Percentiles rank a stretch among this genome's conserved stretches.
Conservation (phyloP, 148 eudicot species). For the Camellia granthamiana region DNA sequence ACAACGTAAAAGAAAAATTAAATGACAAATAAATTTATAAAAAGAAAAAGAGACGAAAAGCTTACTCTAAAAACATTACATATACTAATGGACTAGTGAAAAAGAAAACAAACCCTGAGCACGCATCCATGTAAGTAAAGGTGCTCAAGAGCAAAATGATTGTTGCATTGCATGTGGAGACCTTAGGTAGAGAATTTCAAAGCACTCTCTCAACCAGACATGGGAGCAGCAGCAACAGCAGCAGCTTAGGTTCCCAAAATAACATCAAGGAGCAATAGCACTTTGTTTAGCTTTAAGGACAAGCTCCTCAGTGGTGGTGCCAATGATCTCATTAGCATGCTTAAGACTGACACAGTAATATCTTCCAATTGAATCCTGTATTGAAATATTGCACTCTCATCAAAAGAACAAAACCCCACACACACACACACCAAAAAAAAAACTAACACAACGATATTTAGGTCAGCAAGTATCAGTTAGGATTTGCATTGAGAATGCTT, state of each 20-base stretch:
- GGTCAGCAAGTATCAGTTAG: neutral
- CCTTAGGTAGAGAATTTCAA: neutral
- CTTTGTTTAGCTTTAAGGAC: slow-evolving; percentile 57
- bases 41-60: neutral
- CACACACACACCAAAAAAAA: neutral
- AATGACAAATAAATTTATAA: too few species aligned
- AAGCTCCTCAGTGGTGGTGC: slow-evolving; percentile 78
- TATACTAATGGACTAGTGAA: neutral
- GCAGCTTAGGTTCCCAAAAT: neutral
- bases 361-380: slow-evolving; percentile 78
- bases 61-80: neutral
- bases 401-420: neutral
- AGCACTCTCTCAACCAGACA: neutral
- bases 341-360: slow-evolving; percentile 57
- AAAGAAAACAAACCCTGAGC: neutral
- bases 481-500: neutral
- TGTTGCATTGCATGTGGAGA: neutral
- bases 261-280: slow-evolving; percentile 18
- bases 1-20: too few species aligned
- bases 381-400: neutral
- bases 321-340: slow-evolving; percentile 87
- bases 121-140: neutral
- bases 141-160: neutral
- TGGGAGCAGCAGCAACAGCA: neutral
- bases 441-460: neutral